Conservation (phyloP, 1,284 basidiomycete species). For the Ceratobasidium sp. region DNA sequence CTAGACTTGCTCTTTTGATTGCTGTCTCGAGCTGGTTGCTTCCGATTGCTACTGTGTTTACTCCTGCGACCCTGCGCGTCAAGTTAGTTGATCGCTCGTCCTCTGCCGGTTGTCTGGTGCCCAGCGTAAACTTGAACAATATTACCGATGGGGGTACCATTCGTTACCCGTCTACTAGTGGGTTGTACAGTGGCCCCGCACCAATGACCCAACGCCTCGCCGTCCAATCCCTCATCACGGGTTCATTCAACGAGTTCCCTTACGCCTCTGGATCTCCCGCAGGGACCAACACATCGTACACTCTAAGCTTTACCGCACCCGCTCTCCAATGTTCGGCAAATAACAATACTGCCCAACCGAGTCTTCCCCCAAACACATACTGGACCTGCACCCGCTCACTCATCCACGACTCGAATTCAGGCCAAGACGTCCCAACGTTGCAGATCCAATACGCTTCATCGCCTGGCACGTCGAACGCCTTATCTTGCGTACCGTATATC, state of each 20-base stretch:
- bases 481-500: conserved; percentile 21
- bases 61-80: conserved; percentile 40
- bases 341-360: conserved; percentile 5
- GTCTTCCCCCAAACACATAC: conserved; percentile 15
- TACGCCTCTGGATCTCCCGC: background rate
- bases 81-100: conserved; percentile 14
- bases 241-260: conserved; percentile 11
- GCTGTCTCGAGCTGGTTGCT: conserved; percentile 32
- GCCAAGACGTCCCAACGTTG: conserved; percentile 29
- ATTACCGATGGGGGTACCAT: conserved; percentile 21
- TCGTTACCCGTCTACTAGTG: conserved; percentile 8
- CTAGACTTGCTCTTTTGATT: conserved; percentile 33
- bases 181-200: conserved; percentile 27
- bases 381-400: conserved; percentile 11
- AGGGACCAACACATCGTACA: conserved; percentile 15
- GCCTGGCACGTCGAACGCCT: background rate
- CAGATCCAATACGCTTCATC: conserved; percentile 25
- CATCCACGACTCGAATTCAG: conserved; percentile 17
- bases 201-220: conserved; percentile 31
- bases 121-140: conserved; percentile 24
- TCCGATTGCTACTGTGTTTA: conserved; percentile 39
- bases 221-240: conserved; percentile 28
- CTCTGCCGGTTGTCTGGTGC: conserved; percentile 3
- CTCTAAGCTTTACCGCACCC: conserved; percentile 13
- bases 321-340: conserved; percentile 10